phyloP scores from a whole-genome alignment of 2,329 filamentous ascomycete species.

The Ambrosiella xylebori region DNA sequence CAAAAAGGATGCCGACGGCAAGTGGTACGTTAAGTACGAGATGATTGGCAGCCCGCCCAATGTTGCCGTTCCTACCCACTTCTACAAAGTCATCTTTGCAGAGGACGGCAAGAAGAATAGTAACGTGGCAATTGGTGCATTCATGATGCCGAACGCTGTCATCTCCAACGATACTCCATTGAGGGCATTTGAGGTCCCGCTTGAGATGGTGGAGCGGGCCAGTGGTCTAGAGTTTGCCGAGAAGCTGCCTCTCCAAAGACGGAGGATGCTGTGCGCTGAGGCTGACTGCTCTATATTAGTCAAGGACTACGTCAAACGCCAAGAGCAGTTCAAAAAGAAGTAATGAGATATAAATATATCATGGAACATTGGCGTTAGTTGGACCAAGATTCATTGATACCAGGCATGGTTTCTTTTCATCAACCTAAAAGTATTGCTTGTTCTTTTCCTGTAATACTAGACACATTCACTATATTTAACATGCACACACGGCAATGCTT shows the following conservation, averaged over 20 bases:
- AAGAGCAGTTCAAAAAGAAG: slow-evolving; percentile 25
- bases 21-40: slow-evolving; percentile 93
- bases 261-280: slow-evolving; percentile 71
- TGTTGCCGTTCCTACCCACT: slow-evolving; percentile 92
- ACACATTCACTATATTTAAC: no score
- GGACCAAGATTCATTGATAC: background rate
- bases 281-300: slow-evolving; percentile 70
- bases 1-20: slow-evolving; percentile 66
- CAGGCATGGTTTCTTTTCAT: background rate
- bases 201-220: slow-evolving; percentile 83
- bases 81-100: slow-evolving; percentile 97
- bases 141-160: slow-evolving; percentile 79
- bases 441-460: no score
- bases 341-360: background rate
- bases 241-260: slow-evolving; percentile 55
- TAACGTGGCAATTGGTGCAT: slow-evolving; percentile 77
- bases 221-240: slow-evolving; percentile 80
- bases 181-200: slow-evolving; percentile 80
- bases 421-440: no score
- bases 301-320: slow-evolving; percentile 49
- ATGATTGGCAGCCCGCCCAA: slow-evolving; percentile 87
- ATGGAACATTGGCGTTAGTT: background rate
- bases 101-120: slow-evolving; percentile 58
- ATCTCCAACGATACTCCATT: slow-evolving; percentile 82
- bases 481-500: no score